Evolutionary conservation across 805 yeast species (phyloP).

Genomic region (Cyberlindnera veronae): DNA sequence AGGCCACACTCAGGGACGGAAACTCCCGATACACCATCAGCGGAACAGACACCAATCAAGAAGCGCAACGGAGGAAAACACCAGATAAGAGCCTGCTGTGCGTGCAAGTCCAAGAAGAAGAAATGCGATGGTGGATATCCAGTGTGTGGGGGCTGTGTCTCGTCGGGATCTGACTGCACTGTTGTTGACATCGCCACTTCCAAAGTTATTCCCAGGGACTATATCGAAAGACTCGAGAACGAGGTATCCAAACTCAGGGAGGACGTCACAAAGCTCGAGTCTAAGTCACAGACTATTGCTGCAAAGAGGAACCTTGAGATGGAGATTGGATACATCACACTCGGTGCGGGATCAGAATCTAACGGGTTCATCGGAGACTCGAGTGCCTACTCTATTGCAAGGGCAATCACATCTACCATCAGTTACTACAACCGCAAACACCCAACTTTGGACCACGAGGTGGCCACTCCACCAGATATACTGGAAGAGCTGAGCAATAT

Average conservation of each 20-base stretch:
- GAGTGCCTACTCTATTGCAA: slow-evolving; percentile 32
- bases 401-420: slow-evolving; percentile 27
- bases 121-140: slow-evolving; percentile 53
- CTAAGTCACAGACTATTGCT: not conserved
- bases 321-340: slow-evolving; percentile 31
- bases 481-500: slow-evolving; percentile 6
- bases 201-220: slow-evolving; percentile 44
- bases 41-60: not conserved
- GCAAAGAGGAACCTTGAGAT: slow-evolving; percentile 18
- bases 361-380: slow-evolving; percentile 30
- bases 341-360: slow-evolving; percentile 30
- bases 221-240: slow-evolving; percentile 42
- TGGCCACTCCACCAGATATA: slow-evolving; percentile 9
- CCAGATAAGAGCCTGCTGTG: slow-evolving; percentile 46
- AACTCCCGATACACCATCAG: not conserved
- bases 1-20: not conserved
- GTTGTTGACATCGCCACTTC: slow-evolving; percentile 47
- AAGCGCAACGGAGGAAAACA: slow-evolving; percentile 25
- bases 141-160: slow-evolving; percentile 40
- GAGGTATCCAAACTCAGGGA: slow-evolving; percentile 12
- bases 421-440: slow-evolving; percentile 14
- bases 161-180: slow-evolving; percentile 41
- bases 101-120: slow-evolving; percentile 46
- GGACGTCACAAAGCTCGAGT: slow-evolving; percentile 5
- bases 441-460: not conserved